Evolutionary conservation across 129 eudicot species (phyloP).

Genomic region (Artemisia argyi): DNA sequence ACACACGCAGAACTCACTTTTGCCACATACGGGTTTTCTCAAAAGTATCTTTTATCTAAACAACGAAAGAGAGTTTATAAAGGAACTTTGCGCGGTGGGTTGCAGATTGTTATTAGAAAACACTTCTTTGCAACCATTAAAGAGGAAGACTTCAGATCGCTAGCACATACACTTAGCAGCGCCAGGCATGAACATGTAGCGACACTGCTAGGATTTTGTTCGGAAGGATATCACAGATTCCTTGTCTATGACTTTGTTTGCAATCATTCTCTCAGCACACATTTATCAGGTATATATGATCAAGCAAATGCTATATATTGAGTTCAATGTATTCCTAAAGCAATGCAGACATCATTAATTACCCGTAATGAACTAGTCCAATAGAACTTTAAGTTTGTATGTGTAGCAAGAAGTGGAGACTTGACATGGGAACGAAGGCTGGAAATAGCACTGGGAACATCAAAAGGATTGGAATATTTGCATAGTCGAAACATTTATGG

Average conservation of each 20-base stretch:
- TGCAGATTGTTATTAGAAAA: conserved; percentile 33
- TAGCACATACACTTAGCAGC: neutral
- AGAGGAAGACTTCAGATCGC: conserved; percentile 30
- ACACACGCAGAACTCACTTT: conserved; percentile 30
- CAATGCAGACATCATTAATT: too few species aligned
- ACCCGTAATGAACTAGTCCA: too few species aligned
- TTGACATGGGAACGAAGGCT: conserved; percentile 55
- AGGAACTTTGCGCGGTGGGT: conserved; percentile 9
- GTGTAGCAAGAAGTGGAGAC: too few species aligned
- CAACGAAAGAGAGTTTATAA: conserved; percentile 15
- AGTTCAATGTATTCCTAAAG: too few species aligned
- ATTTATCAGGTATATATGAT: conserved; percentile 33
- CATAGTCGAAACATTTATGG: conserved; percentile 42
- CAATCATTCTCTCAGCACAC: conserved; percentile 40
- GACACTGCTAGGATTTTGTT: conserved; percentile 46
- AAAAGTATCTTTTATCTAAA: conserved; percentile 27
- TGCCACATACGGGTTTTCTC: conserved; percentile 40
- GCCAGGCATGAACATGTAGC: conserved; percentile 49
- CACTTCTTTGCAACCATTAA: conserved; percentile 30
- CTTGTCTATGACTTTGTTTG: conserved; percentile 50
- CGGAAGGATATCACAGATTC: conserved; percentile 35
- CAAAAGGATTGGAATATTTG: conserved; percentile 44
- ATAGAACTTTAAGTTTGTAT: too few species aligned
- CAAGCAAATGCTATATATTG: too few species aligned
- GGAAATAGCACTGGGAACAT: conserved; percentile 44